A percentile compares a stretch with the other conserved stretches of the same genome.
Conservation (phyloP, 805 yeast species). For the Metschnikowia chrysomelidarum region DNA sequence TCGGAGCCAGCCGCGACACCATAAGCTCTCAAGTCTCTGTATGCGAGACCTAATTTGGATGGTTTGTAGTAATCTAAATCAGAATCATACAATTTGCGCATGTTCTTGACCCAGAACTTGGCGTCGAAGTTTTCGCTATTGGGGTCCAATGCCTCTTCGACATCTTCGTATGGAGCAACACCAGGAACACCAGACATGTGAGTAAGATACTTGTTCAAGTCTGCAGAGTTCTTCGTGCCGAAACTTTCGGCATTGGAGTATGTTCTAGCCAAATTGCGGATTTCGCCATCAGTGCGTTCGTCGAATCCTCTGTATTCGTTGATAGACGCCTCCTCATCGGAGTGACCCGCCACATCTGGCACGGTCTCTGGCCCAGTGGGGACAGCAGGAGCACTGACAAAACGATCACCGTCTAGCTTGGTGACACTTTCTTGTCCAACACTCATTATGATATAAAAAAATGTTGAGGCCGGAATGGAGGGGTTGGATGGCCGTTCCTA, state of each 20-base stretch:
- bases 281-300: constrained; percentile 29
- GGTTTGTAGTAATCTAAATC: constrained; percentile 67
- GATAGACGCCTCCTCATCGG: constrained; percentile 11
- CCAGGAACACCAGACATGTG: constrained; percentile 38
- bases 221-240: constrained; percentile 21
- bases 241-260: constrained; percentile 19
- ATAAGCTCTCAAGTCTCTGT: constrained; percentile 55
- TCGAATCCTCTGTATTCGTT: constrained; percentile 37
- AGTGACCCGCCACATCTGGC: constrained; percentile 3
- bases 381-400: constrained; percentile 9
- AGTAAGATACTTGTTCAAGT: constrained; percentile 39
- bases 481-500: no score
- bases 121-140: constrained; percentile 55
- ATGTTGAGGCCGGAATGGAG: no score
- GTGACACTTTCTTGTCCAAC: constrained; percentile 13
- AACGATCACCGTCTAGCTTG: constrained; percentile 10
- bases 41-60: constrained; percentile 56
- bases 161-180: constrained; percentile 18
- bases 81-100: constrained; percentile 48
- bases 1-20: constrained; percentile 70
- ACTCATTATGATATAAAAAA: no score
- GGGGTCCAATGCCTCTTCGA: constrained; percentile 47
- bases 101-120: constrained; percentile 65
- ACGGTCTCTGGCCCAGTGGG: constrained; percentile 12
- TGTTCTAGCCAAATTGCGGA: constrained; percentile 45